Conservation (phyloP, 2,329 filamentous ascomycete species). For the Ophiostoma pallidulum region DNA sequence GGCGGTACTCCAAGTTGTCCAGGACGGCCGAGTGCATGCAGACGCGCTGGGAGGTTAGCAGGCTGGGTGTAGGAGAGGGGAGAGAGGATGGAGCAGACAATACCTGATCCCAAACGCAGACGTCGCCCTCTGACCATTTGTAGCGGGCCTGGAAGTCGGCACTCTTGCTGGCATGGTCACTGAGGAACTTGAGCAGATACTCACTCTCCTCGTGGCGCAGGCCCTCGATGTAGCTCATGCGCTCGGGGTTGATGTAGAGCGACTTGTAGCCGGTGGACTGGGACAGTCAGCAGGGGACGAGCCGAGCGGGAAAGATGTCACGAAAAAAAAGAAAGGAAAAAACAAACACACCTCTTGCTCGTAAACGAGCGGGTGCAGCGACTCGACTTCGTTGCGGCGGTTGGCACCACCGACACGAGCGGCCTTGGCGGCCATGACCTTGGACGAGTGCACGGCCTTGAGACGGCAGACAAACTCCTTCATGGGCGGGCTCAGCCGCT, state of each 20-base stretch:
- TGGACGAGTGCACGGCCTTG: neutral
- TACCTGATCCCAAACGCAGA: neutral
- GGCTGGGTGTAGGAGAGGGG: neutral
- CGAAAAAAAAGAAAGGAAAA: neutral
- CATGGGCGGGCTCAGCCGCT: neutral
- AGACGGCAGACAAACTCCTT: neutral
- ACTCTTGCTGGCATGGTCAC: neutral
- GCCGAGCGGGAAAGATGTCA: neutral
- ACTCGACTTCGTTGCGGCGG: neutral
- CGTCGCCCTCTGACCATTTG: neutral
- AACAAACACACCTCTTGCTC: neutral
- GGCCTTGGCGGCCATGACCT: neutral
- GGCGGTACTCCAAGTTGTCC: neutral
- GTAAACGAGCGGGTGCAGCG: neutral
- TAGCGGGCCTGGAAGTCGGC: neutral
- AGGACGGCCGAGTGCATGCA: neutral
- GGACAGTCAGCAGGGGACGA: too few relatives aligned
- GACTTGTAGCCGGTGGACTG: neutral
- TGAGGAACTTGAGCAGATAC: neutral
- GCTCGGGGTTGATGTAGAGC: neutral
- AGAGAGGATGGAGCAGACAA: neutral
- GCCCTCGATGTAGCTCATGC: neutral
- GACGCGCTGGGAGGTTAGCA: neutral
- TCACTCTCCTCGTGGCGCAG: neutral
- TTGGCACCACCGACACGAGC: neutral